Percentiles rank a stretch among this genome's conserved stretches.
Conservation (phyloP, 306 rosid genomes). For the cucumber (Cucumis sativus) region Cucumber_9930_V3 NC_026659.2:2330501-2331000, state of each 20-base stretch:
- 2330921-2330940: too few relatives aligned
- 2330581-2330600: neutral
- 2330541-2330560: neutral
- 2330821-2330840: neutral
- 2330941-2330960: too few relatives aligned
- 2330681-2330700: constrained; percentile 36
- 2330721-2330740: constrained; percentile 23
- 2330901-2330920: too few relatives aligned
- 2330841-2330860: neutral
- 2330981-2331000: too few relatives aligned
- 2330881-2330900: too few relatives aligned
- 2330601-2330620: neutral
- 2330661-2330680: constrained; percentile 5
- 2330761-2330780: neutral
- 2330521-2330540: too few relatives aligned
- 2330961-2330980: too few relatives aligned
- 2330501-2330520: constrained; percentile 14
- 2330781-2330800: too few relatives aligned
- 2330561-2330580: neutral
- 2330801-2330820: too few relatives aligned
- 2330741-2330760: neutral
- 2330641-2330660: neutral
- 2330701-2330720: constrained; percentile 27
- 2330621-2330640: neutral
- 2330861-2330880: neutral